A percentile compares a stretch with the other conserved stretches of the same genome.
phyloP scores from a whole-genome alignment of 768 basidiomycete species.

The Macrocybe gigantea region DNA sequence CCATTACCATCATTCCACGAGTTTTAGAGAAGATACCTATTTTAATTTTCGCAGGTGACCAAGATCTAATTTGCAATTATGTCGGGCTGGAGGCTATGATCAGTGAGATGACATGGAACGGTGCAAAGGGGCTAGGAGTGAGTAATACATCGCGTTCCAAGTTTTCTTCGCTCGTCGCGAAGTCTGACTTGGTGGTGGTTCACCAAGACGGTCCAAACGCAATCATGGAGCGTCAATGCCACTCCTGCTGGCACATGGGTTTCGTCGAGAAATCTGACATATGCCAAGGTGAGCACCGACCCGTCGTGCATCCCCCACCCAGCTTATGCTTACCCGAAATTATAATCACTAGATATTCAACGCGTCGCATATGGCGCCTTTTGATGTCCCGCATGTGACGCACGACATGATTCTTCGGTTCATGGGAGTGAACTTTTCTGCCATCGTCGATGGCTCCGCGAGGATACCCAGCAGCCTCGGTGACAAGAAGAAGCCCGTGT shows the following conservation, averaged over 20 bases:
- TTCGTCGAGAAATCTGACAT: constrained; percentile 83
- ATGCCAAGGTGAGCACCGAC: constrained; percentile 63
- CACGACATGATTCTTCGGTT: constrained; percentile 99
- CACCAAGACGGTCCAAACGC: constrained; percentile 55
- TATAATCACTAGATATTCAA: constrained; percentile 63
- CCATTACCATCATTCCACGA: constrained; percentile 70
- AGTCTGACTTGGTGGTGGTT: neutral
- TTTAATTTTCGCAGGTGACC: constrained; percentile 91
- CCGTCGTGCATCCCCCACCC: neutral
- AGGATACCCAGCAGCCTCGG: constrained; percentile 80
- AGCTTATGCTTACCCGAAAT: neutral
- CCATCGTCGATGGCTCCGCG: constrained; percentile 76
- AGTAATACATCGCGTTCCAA: constrained; percentile 17
- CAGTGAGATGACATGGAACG: constrained; percentile 80
- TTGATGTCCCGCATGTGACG: constrained; percentile 78
- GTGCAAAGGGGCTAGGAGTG: constrained; percentile 78
- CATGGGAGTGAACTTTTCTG: constrained; percentile 86
- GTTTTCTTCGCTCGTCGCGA: too few relatives aligned
- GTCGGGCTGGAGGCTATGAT: constrained; percentile 87
- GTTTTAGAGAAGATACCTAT: constrained; percentile 78
- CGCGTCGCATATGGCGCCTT: constrained; percentile 94
- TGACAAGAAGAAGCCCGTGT: constrained; percentile 57
- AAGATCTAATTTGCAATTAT: constrained; percentile 96
- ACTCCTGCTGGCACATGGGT: constrained; percentile 89
- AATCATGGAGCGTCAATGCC: constrained; percentile 71